Evolutionary conservation across 2,329 filamentous ascomycete genomes (phyloP), one percentile per base, ranked within the genome.

Genomic region (Trichoderma semiorbis): DNA sequence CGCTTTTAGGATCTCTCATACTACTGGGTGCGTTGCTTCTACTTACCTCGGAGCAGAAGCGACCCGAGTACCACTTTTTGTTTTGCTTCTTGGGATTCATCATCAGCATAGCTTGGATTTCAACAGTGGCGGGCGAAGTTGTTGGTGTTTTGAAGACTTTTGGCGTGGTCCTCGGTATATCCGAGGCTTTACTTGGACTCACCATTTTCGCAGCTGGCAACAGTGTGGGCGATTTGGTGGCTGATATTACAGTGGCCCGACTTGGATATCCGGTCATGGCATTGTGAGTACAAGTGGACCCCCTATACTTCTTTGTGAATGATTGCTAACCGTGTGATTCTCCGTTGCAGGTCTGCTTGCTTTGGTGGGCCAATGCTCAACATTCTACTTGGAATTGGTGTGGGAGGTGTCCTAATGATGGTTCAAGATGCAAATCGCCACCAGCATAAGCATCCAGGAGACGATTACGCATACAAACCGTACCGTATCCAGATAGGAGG

Each of bases 361-460:
- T 98, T 99, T 79, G 96, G 96, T n/a, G 97, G 96, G 0, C 96
- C 96, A 0, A 95, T 99, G 94, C 88, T 99, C 53, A 99, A 99
- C 77, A 99, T 99, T 74, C 84, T 99, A 0, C 88, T 99, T 5
- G 96, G 96, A 0, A 95, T 99, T 67, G 96, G 96, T n/a, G 85
- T 98, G 5, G 93, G 92, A 30, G 96, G 96, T 18, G 88, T 93
- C 50, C 97, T 95, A 79, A 96, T 98, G 88, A 95, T 93, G 71
- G 86, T 97, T 18, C 87, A 87, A 69, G 87, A 89, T 36, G 92
- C 92, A 21, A 88, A 92, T 75, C 85, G 89, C 74, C 85, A 85
- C 67, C 89, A 93, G 73, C 81, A 84, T 32, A 91, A 91, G 75
- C 90, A 95, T 77, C 93, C 93, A 0, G 84, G 89, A 21, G 83